Evolutionary conservation across 2,329 filamentous ascomycete genomes (phyloP), one percentile per base, ranked within the genome.

Genomic region (Talaromyces sp.): DNA sequence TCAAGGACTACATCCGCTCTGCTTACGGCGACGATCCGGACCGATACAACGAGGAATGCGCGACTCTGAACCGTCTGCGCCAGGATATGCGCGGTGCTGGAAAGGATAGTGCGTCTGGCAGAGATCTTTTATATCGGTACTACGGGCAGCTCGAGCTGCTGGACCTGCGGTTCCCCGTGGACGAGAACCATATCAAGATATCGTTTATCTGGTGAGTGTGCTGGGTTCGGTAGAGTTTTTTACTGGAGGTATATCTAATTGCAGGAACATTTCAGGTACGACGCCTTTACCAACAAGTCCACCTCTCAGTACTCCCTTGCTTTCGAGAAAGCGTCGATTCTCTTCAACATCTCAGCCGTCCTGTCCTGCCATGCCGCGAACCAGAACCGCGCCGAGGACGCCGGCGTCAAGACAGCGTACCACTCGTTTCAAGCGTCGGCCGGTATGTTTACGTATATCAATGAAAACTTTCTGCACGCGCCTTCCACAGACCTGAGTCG

Each of bases 391-490:
- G 89, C 90, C 65, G 92, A 97, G 72, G 94, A 99, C 71, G 84
- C 89, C 6, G 93, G 93, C 35, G 84, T 97, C 72, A 99, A 99
- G 79, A 93, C 92, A 14, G 91, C 94, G 19, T 99, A 97, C 73
- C 93, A 99, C 75, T 97, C 92, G 21, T 97, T 97, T 79, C 94
- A 99, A 75, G 94, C 94, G 46, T 92, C 93, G 8, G 94, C 94
- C 10, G 94, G 94, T 79, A 99, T 99, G 94, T 99, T 97, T 75
- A 97, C 93, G 57, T 99, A 99, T 71, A 99, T 99, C 79, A 99
- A 99, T 76, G 94, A 99, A 78, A 99, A 99, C 78, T 99, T 99
- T 73, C 81, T 99, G 38, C 94, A 99, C 70, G 94, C 94, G 1
- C 94, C 95, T 0, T 97, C 92, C 9, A 92, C 91, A n/a, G 94